These are phyloP conservation scores for Naegleria gruberi DNA, from an alignment of 208 protist genomes.

Conservation along the genomic window DNA sequence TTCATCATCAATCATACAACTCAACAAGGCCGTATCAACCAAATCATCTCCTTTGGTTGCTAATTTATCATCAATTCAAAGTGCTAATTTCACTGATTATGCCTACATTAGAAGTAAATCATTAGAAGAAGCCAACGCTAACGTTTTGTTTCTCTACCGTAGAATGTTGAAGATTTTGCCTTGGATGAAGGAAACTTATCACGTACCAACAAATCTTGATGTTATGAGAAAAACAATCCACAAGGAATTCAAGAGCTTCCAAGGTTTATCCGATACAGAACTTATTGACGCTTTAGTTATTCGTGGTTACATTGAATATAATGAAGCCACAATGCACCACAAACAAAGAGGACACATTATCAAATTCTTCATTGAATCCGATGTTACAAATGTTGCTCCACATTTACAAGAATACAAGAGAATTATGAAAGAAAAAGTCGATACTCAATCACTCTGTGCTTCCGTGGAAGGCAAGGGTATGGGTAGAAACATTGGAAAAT, in stretches of 20 bases:
- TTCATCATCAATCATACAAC: background rate
- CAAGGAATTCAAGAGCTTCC: background rate
- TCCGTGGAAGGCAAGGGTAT: background rate
- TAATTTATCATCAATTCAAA: background rate
- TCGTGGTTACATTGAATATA: background rate
- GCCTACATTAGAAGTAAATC: background rate
- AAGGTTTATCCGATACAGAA: background rate
- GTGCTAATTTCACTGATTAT: background rate
- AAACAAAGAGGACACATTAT: constrained; percentile 17
- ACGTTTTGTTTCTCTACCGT: background rate
- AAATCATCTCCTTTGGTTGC: background rate
- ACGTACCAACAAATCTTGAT: background rate
- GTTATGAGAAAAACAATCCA: background rate
- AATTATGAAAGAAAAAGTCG: background rate
- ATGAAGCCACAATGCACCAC: background rate
- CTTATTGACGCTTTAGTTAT: background rate
- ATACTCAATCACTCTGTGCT: background rate
- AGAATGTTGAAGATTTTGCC: background rate
- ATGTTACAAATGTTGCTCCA: background rate
- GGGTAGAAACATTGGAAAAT: background rate
- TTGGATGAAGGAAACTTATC: background rate
- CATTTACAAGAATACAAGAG: background rate
- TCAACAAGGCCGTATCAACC: background rate
- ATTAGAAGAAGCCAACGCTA: background rate
- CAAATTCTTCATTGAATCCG: background rate